Conservation (phyloP, 768 basidiomycete species). For the Kwoniella sp. region DNA sequence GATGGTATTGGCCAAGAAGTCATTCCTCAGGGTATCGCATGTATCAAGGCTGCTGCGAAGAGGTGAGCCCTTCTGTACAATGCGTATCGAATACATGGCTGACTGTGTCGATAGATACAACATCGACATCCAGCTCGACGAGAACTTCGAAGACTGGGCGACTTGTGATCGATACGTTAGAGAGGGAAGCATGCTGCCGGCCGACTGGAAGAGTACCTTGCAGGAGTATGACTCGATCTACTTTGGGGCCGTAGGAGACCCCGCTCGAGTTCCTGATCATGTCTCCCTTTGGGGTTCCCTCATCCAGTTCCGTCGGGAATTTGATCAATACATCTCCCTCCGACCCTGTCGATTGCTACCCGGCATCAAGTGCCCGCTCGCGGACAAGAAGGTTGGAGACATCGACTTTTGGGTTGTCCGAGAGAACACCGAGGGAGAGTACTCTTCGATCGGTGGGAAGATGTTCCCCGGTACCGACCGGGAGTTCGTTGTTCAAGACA, state of each 20-base stretch:
- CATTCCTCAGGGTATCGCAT: conserved; percentile 60
- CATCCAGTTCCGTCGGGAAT: conserved; percentile 61
- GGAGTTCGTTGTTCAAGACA: conserved; percentile 49
- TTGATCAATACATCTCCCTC: conserved; percentile 60
- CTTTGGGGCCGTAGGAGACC: conserved; percentile 61
- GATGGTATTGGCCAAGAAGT: conserved; percentile 61
- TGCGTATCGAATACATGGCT: conserved; percentile 18
- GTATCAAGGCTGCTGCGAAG: conserved; percentile 56
- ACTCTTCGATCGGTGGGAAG: conserved; percentile 79
- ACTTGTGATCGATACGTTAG: conserved; percentile 56
- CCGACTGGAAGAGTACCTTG: conserved; percentile 37
- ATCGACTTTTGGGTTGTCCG: conserved; percentile 71
- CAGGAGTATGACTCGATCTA: conserved; percentile 46
- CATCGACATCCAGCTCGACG: conserved; percentile 59
- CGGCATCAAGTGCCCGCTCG: conserved; percentile 60
- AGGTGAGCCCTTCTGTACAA: conserved; percentile 18
- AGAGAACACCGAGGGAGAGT: conserved; percentile 99
- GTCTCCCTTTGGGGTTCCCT: conserved; percentile 65
- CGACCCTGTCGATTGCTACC: conserved; percentile 61
- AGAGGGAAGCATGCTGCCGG: conserved; percentile 60
- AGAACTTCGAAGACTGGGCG: conserved; percentile 51
- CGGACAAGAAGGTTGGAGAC: conserved; percentile 57
- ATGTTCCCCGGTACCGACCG: conserved; percentile 34
- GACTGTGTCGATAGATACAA: conserved; percentile 56
- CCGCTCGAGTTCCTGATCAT: conserved; percentile 61